These are phyloP conservation scores for Hortaea werneckii DNA, from an alignment of 2,329 filamentous ascomycete genomes.

Conservation along the genomic window DNA sequence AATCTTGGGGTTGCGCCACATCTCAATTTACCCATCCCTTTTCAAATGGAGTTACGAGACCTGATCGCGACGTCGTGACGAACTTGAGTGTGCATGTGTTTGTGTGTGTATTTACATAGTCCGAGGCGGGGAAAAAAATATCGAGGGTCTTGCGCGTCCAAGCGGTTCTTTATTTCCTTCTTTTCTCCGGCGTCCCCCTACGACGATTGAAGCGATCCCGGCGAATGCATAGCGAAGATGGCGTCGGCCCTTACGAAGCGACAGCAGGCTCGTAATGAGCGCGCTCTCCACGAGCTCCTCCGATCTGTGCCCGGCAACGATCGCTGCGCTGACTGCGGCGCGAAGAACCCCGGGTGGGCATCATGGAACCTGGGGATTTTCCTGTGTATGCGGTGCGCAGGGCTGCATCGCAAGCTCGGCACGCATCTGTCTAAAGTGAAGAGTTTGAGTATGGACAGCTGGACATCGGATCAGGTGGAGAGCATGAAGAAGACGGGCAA, in stretches of 20 bases:
- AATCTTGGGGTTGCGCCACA: no score
- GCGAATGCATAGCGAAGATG: conserved; percentile 38
- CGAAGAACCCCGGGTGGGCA: conserved; percentile 90
- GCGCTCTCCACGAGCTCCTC: conserved; percentile 78
- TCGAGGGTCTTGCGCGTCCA: no score
- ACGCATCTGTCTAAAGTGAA: conserved; percentile 99
- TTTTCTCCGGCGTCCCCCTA: neutral
- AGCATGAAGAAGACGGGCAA: conserved; percentile 95
- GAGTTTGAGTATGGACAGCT: conserved; percentile 96
- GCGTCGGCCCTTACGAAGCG: conserved; percentile 76
- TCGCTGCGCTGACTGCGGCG: conserved; percentile 83
- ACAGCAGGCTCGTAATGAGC: conserved; percentile 95
- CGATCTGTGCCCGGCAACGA: conserved; percentile 80
- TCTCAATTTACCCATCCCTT: no score
- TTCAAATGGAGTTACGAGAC: no score
- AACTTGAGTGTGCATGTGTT: no score
- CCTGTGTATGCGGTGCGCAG: conserved; percentile 92
- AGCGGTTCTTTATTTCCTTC: neutral
- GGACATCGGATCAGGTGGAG: conserved; percentile 95
- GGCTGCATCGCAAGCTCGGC: conserved; percentile 89
- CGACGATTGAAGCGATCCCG: neutral
- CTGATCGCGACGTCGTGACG: no score
- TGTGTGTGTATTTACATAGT: no score
- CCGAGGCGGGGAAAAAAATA: no score
- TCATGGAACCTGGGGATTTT: conserved; percentile 98